phyloP scores from a whole-genome alignment of 768 basidiomycete species.

The Amanita muscaria region DNA sequence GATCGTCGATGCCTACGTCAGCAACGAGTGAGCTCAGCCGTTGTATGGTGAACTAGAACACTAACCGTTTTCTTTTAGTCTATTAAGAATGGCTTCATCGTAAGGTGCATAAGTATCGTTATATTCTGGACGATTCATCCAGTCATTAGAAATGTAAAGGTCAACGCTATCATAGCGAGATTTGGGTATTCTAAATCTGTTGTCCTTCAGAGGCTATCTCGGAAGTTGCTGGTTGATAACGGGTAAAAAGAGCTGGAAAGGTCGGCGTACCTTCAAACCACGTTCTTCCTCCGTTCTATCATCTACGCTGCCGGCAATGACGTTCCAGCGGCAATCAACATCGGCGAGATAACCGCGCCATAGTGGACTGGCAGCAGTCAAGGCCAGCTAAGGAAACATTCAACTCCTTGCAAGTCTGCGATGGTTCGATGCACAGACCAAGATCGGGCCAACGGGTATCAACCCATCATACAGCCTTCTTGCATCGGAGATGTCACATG shows the following conservation, averaged over 20 bases:
- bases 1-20: slow-evolving; percentile 66
- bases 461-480: slow-evolving; percentile 93
- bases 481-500: slow-evolving; percentile 89
- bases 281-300: slow-evolving; percentile 95
- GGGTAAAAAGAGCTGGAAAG: slow-evolving; percentile 1
- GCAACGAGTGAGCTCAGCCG: neutral
- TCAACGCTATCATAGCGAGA: slow-evolving; percentile 97
- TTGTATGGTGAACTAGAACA: neutral
- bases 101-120: slow-evolving; percentile 83
- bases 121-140: slow-evolving; percentile 87
- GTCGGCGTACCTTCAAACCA: slow-evolving; percentile 57
- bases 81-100: slow-evolving; percentile 63
- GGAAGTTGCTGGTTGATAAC: slow-evolving; percentile 3
- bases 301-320: slow-evolving; percentile 97
- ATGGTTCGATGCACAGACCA: slow-evolving; percentile 44
- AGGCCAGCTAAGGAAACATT: slow-evolving; percentile 57
- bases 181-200: slow-evolving; percentile 80
- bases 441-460: slow-evolving; percentile 89
- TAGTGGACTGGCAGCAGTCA: slow-evolving; percentile 90
- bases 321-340: slow-evolving; percentile 98
- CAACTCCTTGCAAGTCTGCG: slow-evolving; percentile 3
- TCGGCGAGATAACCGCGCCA: slow-evolving; percentile 94
- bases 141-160: slow-evolving; percentile 81
- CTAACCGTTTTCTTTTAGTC: slow-evolving; percentile 71
- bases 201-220: slow-evolving; percentile 64